Base-by-base conservation (phyloP, 164 flowering plant genomes). In the Dillenia suffruticosa region DNA sequence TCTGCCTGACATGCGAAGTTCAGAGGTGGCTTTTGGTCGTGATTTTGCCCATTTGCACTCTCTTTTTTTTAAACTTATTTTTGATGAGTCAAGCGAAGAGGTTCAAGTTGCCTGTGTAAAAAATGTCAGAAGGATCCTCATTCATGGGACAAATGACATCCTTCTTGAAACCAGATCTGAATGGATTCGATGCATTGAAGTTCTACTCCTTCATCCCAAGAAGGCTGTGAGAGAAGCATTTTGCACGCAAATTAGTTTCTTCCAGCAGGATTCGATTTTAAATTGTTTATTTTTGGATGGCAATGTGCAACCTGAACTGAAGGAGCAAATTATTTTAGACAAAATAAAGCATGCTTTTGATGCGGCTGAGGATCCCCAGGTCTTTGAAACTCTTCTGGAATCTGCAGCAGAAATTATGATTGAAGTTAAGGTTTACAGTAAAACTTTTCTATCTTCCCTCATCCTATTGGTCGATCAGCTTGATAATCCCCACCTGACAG, bases 381-480 rank as follows among this genome's bases (percentile, higher is more conserved):
- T 90, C 17, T 65, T 80, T 57, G 91, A 83, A 60, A 85, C 99
- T 16, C 87, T 95, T 70, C 54, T 95, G 73, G 92, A 92, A 76
- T 80, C 87, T 49, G 65, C 76, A 26, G 82, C 95, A 48, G 83
- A 78, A 74, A 76, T 90, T 63, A 88, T 95, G 97, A 72, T 71
- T 68, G 82, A 82, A 1, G 92, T 84, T 69, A 89, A 88, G 72
- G 66, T 87, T 55, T 59, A 74, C 16, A 81, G 74, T 69, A 84
- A 83, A 57, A 62, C 84, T 55, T 95, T 92, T 80, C 68, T 87
- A 67, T 74, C 75, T 51, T 82, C 91, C 26, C 85, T 95, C 56
- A 69, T 87, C 58, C 68, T 92, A 66, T 72, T 95, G 81, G 85
- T 95, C 72, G 91, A 87, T 72, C 96, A 92, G 74, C 94, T 95